Evolutionary conservation across 345 rosid species (phyloP), one percentile per base, ranked within the genome.

Genomic region (Trapa bicornis): DNA sequence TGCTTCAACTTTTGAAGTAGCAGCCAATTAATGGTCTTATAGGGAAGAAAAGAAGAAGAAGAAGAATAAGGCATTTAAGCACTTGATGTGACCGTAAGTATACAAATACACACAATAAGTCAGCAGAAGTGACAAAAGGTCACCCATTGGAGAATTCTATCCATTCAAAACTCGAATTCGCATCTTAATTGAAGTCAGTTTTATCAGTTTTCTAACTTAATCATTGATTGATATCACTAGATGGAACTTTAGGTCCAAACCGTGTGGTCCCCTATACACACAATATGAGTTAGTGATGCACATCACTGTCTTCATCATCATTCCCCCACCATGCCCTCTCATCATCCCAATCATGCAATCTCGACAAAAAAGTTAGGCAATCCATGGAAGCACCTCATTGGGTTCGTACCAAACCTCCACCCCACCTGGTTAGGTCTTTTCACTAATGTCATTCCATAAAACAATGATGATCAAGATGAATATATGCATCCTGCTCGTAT

Each of bases 1-100:
- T 42, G 53, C 45, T 29, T 38, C 67, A 65, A n/a, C 53, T 43
- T 37, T 45, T 47, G 29, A 65, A 50, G 68, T 65, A 66, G 69
- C 43, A 48, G 60, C 69, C 58, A 48, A 37, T 61, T 47, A 58
- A n/a, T 58, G 11, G 63, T 58, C 63, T 35, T 22, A 10, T n/a
- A 54, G n/a, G 33, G 60, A 6, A 3, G 32, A n/a, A 58, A 6
- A 3, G 32, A n/a, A 58, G 14, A 50, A 16, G 22, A 50, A 50
- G 2, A 2, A n/a, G n/a, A 15, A 15, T 47, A 1, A 22, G 11
- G 32, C 6, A 8, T 32, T 32, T 0, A 10, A 2, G 35, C 37
- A 32, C 36, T 22, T 57, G 63, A 58, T 58, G 63, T 58, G 63
- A 58, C 63, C 32, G 16, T 2, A 58, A 58, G 63, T 1, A 41